Evolutionary conservation across 2,329 filamentous ascomycete species (phyloP).

Genomic region (Beauveria sp.): DNA sequence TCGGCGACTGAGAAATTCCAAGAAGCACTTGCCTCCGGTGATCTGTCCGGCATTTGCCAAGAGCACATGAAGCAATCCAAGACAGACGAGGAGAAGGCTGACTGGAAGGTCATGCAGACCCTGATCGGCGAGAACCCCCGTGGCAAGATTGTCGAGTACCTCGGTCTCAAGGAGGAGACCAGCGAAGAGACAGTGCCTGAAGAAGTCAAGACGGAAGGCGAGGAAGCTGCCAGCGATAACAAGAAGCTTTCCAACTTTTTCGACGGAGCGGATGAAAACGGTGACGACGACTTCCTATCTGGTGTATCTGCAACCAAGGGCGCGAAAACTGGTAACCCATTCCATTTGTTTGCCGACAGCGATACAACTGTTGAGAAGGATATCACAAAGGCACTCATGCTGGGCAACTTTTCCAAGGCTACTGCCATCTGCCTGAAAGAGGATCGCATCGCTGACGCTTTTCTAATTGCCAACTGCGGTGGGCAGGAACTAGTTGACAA

Average conservation of each 20-base stretch:
- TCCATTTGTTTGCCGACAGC: conserved; percentile 77
- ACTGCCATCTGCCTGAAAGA: conserved; percentile 84
- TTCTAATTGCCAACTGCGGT: conserved; percentile 95
- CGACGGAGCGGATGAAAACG: conserved; percentile 55
- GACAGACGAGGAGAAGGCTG: conserved; percentile 86
- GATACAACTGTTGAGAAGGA: conserved; percentile 77
- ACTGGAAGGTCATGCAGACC: conserved; percentile 92
- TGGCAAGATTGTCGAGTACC: conserved; percentile 75
- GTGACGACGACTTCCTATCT: conserved; percentile 77
- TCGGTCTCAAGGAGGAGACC: conserved; percentile 71
- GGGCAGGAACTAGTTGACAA: conserved; percentile 91
- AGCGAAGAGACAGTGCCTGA: conserved; percentile 38
- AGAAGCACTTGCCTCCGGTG: conserved; percentile 66
- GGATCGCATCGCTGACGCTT: conserved; percentile 87
- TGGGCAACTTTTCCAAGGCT: conserved; percentile 85
- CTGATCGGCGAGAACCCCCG: conserved; percentile 79
- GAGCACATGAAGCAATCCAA: conserved; percentile 66
- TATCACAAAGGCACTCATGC: conserved; percentile 80
- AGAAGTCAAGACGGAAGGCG: conserved; percentile 20
- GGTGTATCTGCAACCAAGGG: conserved; percentile 82
- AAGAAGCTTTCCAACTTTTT: conserved; percentile 74
- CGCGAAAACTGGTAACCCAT: conserved; percentile 88
- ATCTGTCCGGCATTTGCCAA: conserved; percentile 73
- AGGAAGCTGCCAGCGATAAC: conserved; percentile 34
- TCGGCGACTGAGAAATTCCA: conserved; percentile 82